These are phyloP conservation scores for Solanum okadae DNA, from an alignment of 257 asterid genomes.

Conservation along the genomic window DNA sequence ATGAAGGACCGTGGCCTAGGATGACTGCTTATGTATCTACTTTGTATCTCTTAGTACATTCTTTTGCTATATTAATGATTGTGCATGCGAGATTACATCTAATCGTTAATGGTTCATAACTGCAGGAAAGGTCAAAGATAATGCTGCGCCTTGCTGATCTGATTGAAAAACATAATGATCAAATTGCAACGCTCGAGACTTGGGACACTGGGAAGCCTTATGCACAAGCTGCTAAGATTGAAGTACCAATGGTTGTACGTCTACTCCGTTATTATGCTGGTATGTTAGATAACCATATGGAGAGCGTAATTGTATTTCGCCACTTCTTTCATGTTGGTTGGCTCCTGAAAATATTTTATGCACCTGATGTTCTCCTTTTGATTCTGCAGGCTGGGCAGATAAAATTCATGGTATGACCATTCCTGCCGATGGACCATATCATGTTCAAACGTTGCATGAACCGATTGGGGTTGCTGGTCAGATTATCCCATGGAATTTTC, in stretches of 20 bases:
- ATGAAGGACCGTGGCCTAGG: conserved; percentile 95
- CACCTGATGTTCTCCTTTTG: neutral
- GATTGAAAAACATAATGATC: conserved; percentile 83
- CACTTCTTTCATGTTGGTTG: neutral
- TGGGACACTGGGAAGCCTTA: conserved; percentile 89
- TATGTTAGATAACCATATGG: conserved; percentile 12
- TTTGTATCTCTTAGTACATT: neutral
- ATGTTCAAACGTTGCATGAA: conserved; percentile 92
- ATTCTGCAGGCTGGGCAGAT: conserved; percentile 85
- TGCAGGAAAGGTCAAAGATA: conserved; percentile 79
- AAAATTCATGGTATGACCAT: conserved; percentile 89
- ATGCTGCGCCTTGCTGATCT: conserved; percentile 75
- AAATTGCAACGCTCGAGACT: conserved; percentile 82
- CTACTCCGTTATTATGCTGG: conserved; percentile 83
- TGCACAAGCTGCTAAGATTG: conserved; percentile 60
- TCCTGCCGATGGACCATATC: conserved; percentile 84
- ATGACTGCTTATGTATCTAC: conserved; percentile 76
- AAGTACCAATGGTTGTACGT: conserved; percentile 78
- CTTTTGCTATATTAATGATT: neutral
- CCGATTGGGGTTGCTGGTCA: conserved; percentile 98
- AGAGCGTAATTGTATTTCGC: neutral
- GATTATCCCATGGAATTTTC: conserved; percentile 98
- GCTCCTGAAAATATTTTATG: neutral
- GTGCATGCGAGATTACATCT: neutral
- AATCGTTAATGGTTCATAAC: neutral